phyloP scores from a whole-genome alignment of 371 early-diverging fungal species.

The Syncephalis fuscata region DNA sequence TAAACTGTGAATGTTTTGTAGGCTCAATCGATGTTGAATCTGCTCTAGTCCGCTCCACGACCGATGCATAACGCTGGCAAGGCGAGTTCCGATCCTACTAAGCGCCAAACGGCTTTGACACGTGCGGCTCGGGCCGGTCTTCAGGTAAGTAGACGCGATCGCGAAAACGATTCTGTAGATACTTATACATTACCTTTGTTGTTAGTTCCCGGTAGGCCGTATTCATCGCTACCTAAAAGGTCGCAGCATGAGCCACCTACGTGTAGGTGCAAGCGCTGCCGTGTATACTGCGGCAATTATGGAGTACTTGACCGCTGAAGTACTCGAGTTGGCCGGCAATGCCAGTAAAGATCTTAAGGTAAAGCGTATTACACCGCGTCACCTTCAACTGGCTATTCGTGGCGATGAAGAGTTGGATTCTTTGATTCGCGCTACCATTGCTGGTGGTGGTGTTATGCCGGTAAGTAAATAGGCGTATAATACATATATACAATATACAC shows the following conservation, averaged over 20 bases:
- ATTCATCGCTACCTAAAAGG: constrained; percentile 79
- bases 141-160: constrained; percentile 20
- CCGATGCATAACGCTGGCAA: too few relatives aligned
- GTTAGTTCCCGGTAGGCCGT: constrained; percentile 72
- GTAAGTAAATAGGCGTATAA: too few relatives aligned
- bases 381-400: constrained; percentile 79
- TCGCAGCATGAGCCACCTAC: constrained; percentile 53
- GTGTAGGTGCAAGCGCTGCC: constrained; percentile 83
- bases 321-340: constrained; percentile 81
- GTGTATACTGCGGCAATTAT: constrained; percentile 81
- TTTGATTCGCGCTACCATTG: constrained; percentile 77
- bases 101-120: constrained; percentile 16
- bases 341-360: constrained; percentile 80
- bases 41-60: too few relatives aligned
- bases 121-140: constrained; percentile 48
- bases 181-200: not conserved
- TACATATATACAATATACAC: too few relatives aligned
- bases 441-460: constrained; percentile 73
- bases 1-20: too few relatives aligned
- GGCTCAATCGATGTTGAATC: too few relatives aligned
- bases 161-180: too few relatives aligned
- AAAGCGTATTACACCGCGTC: constrained; percentile 79
- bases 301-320: constrained; percentile 83
- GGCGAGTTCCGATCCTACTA: too few relatives aligned
- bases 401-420: constrained; percentile 83